These are phyloP conservation scores for Epithemia pelagica DNA, from an alignment of 108 stramenopile genomes.

Conservation along the genomic window DNA sequence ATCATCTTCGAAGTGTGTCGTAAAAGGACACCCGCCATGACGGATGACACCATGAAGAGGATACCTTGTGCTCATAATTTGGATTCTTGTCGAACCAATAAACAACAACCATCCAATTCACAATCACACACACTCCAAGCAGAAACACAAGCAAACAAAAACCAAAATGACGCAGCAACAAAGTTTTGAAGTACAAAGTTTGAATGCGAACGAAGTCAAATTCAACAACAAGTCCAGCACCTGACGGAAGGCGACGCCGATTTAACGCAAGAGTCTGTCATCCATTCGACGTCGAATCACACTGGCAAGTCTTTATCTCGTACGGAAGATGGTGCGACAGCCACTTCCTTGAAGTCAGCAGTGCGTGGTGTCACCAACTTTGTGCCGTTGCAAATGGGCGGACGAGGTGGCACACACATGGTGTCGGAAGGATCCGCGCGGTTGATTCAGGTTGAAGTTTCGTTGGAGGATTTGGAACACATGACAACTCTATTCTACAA, in stretches of 20 bases:
- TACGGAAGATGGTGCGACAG: background rate
- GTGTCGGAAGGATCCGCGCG: conserved; percentile 20
- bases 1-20: background rate
- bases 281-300: background rate
- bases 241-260: background rate
- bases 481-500: conserved; percentile 55
- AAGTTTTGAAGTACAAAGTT: background rate
- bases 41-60: background rate
- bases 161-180: background rate
- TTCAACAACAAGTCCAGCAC: background rate
- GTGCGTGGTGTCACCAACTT: conserved; percentile 17
- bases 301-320: background rate
- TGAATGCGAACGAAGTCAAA: background rate
- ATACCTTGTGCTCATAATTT: background rate
- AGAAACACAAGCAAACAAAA: background rate
- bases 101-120: background rate
- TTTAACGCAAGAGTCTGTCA: background rate
- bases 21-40: background rate
- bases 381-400: conserved; percentile 42
- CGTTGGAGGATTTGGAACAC: conserved; percentile 29
- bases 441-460: conserved; percentile 37
- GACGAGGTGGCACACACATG: conserved; percentile 33
- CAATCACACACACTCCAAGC: background rate
- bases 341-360: background rate
- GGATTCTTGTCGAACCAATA: background rate